Percentiles rank a stretch among this genome's conserved stretches.
Conservation (phyloP, 1,284 basidiomycete genomes). For the Marasmius tenuissimus region DNA sequence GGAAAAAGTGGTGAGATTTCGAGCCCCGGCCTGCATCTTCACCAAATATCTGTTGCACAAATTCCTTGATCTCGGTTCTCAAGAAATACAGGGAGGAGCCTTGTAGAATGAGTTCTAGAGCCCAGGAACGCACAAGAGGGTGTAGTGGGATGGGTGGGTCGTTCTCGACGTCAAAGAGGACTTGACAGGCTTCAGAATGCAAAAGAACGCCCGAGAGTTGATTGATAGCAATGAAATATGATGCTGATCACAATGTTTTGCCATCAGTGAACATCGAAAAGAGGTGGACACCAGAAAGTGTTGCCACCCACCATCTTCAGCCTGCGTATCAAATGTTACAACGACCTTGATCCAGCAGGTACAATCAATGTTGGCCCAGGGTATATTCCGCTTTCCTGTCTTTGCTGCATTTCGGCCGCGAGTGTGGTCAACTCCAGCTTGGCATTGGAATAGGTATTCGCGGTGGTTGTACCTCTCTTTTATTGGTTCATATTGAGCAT, state of each 20-base stretch:
- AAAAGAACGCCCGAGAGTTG: constrained; percentile 20
- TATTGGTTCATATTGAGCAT: background rate
- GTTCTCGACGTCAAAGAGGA: constrained; percentile 16
- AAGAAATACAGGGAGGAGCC: constrained; percentile 17
- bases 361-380: background rate
- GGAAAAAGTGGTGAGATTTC: background rate
- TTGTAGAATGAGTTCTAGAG: constrained; percentile 16
- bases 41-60: constrained; percentile 16
- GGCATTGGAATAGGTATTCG: background rate
- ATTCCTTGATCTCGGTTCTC: constrained; percentile 13
- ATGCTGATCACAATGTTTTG: no score
- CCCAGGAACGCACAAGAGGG: constrained; percentile 18
- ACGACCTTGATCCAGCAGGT: background rate
- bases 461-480: background rate
- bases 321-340: background rate
- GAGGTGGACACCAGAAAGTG: no score
- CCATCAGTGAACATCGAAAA: no score
- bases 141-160: constrained; percentile 18
- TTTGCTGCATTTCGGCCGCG: background rate
- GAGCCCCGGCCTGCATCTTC: background rate
- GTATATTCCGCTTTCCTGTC: background rate
- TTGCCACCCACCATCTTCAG: no score
- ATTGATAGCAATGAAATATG: constrained; percentile 21
- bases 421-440: background rate
- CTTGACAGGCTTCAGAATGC: constrained; percentile 18